Evolutionary conservation across 257 asterid species (phyloP).

Genomic region (Apocynum venetum): DNA sequence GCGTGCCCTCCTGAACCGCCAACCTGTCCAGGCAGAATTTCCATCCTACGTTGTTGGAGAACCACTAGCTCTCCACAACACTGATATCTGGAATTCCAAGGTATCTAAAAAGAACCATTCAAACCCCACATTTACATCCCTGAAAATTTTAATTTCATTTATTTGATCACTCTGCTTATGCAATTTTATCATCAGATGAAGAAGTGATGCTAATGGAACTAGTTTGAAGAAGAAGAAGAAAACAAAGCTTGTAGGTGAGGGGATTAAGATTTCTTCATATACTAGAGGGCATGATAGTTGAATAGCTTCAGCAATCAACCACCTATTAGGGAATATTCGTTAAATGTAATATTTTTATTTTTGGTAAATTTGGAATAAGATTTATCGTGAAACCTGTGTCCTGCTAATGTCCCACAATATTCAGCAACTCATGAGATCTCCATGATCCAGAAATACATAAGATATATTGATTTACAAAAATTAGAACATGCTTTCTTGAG

Average conservation of each 20-base stretch:
- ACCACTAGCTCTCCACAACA: conserved; percentile 7
- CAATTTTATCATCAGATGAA: not conserved
- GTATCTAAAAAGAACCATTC: not conserved
- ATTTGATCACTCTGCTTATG: not conserved
- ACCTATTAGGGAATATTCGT: not conserved
- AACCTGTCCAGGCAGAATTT: conserved; percentile 1
- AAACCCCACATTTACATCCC: not conserved
- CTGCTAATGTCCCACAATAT: too few relatives aligned
- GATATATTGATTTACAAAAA: not conserved
- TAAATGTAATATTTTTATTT: not conserved
- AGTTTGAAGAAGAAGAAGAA: not conserved
- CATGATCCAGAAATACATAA: not conserved
- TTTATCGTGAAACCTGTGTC: not conserved
- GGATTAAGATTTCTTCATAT: not conserved
- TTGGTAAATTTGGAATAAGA: not conserved
- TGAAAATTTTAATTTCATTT: not conserved
- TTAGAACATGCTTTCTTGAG: not conserved
- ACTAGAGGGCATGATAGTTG: not conserved
- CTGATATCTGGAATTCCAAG: conserved; percentile 8
- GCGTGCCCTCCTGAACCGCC: conserved; percentile 28
- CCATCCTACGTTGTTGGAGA: conserved; percentile 23
- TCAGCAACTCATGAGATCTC: too few relatives aligned
- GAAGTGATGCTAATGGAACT: not conserved
- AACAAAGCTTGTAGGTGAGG: too few relatives aligned
- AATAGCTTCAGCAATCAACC: not conserved